Evolutionary conservation across 1,284 basidiomycete species (phyloP).

Genomic region (Ustilago esculenta): DNA sequence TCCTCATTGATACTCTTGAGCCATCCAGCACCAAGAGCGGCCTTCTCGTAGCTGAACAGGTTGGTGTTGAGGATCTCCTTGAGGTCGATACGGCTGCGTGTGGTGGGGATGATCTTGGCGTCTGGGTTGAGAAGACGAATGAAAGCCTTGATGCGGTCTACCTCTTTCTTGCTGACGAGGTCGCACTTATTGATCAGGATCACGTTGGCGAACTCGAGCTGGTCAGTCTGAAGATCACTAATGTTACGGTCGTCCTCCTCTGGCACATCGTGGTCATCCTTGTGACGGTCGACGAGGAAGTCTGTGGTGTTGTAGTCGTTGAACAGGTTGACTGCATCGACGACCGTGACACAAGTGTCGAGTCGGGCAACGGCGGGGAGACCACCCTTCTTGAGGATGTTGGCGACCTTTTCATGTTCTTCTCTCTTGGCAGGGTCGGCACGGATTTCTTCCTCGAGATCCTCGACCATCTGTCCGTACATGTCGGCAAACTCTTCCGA

Average conservation of each 20-base stretch:
- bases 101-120: slow-evolving; percentile 67
- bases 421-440: slow-evolving; percentile 52
- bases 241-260: slow-evolving; percentile 70
- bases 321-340: slow-evolving; percentile 66
- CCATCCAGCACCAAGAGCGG: slow-evolving; percentile 70
- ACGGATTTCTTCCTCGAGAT: slow-evolving; percentile 42
- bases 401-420: slow-evolving; percentile 63
- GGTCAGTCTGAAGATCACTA: slow-evolving; percentile 68
- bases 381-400: slow-evolving; percentile 69
- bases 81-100: slow-evolving; percentile 67
- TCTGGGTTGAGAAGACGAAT: slow-evolving; percentile 69
- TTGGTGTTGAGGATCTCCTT: slow-evolving; percentile 67
- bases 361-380: slow-evolving; percentile 66
- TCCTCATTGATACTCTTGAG: slow-evolving; percentile 68
- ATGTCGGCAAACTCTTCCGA: slow-evolving; percentile 65
- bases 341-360: slow-evolving; percentile 57
- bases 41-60: slow-evolving; percentile 69
- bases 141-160: slow-evolving; percentile 65
- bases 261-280: slow-evolving; percentile 51
- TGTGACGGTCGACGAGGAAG: slow-evolving; percentile 69
- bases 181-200: slow-evolving; percentile 70
- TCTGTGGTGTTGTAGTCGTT: slow-evolving; percentile 69
- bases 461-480: slow-evolving; percentile 62
- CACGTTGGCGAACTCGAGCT: slow-evolving; percentile 70
- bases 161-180: slow-evolving; percentile 61